Evolutionary conservation across 345 rosid genomes (phyloP).

Genomic region (Salix koriyanagi): DNA sequence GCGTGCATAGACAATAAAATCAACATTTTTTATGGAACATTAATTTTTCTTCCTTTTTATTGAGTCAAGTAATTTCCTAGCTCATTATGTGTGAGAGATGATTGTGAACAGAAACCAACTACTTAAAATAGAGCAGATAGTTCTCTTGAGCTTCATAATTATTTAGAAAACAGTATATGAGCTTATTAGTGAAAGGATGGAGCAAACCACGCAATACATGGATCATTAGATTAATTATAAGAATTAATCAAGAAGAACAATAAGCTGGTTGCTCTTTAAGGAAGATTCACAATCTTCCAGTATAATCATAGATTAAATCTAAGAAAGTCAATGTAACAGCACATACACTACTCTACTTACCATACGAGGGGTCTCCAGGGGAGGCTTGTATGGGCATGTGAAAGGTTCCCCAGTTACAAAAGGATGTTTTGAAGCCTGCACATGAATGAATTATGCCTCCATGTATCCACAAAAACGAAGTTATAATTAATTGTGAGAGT

Average conservation of each 20-base stretch:
- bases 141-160: neutral
- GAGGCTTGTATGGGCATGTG: conserved; percentile 83
- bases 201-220: neutral
- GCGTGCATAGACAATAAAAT: neutral
- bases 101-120: neutral
- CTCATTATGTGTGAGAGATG: neutral
- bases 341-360: conserved; percentile 38
- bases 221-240: neutral
- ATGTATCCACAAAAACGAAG: neutral
- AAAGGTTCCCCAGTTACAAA: conserved; percentile 98
- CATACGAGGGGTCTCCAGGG: conserved; percentile 74
- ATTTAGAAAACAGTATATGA: neutral
- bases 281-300: neutral
- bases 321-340: neutral
- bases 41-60: neutral
- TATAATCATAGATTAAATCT: neutral
- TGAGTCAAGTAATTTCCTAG: neutral
- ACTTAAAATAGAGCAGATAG: neutral
- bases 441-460: conserved; percentile 9
- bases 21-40: neutral
- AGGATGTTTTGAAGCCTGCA: conserved; percentile 98
- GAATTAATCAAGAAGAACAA: neutral
- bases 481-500: conserved; percentile 3
- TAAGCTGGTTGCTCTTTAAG: neutral
- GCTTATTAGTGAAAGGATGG: neutral